Evolutionary conservation across 2,329 filamentous ascomycete species (phyloP).

Genomic region (Bertia moriformis): DNA sequence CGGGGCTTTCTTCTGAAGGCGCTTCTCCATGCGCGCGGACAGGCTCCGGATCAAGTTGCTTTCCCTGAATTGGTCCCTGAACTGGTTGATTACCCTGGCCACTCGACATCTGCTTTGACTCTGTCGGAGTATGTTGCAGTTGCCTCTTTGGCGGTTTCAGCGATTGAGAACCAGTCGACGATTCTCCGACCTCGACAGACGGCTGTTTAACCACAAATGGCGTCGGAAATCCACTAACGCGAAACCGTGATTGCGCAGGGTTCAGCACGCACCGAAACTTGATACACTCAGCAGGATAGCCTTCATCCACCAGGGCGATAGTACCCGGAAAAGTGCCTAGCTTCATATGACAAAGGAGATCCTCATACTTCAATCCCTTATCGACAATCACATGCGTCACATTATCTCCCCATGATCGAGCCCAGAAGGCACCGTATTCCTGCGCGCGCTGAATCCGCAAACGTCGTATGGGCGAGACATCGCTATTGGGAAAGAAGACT

Average conservation of each 20-base stretch:
- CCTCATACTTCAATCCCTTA: slow-evolving; percentile 44
- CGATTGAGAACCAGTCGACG: neutral
- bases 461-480: slow-evolving; percentile 51
- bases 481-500: slow-evolving; percentile 71
- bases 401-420: slow-evolving; percentile 29
- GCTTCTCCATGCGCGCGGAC: neutral
- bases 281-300: neutral
- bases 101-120: neutral
- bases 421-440: slow-evolving; percentile 64
- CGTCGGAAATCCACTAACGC: neutral
- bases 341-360: slow-evolving; percentile 44
- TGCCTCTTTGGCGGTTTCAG: neutral
- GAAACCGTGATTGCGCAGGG: neutral
- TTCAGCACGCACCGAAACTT: neutral
- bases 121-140: neutral
- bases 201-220: neutral
- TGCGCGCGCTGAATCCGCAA: slow-evolving; percentile 61
- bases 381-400: slow-evolving; percentile 76
- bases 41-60: neutral
- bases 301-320: slow-evolving; percentile 1
- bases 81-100: too few relatives aligned
- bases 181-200: neutral
- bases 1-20: neutral
- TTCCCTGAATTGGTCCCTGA: too few relatives aligned
- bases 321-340: slow-evolving; percentile 7